A percentile compares a stretch with the other conserved stretches of the same genome.
Conservation (phyloP, 1,284 basidiomycete species). For the Fistulina hepatica region DNA sequence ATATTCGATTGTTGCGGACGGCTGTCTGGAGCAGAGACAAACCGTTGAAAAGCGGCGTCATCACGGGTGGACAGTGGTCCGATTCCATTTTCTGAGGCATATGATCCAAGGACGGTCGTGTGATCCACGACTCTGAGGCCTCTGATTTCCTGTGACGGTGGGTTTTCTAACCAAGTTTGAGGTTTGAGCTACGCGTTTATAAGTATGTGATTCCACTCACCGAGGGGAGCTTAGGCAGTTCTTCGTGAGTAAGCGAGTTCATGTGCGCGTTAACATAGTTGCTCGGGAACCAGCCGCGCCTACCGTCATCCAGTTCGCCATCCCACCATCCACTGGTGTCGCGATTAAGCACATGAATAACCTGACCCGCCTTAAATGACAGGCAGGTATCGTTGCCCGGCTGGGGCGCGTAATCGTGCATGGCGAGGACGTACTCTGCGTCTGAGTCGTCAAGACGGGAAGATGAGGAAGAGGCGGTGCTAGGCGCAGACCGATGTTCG, state of each 20-base stretch:
- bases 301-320: constrained; percentile 70
- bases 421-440: constrained; percentile 74
- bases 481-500: too few relatives aligned
- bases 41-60: constrained; percentile 74
- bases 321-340: constrained; percentile 98
- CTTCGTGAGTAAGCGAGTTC: constrained; percentile 38
- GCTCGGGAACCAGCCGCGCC: constrained; percentile 98
- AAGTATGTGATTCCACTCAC: too few relatives aligned
- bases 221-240: too few relatives aligned
- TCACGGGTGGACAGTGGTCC: constrained; percentile 56
- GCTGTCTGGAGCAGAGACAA: constrained; percentile 80
- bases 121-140: constrained; percentile 22
- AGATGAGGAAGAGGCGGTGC: too few relatives aligned
- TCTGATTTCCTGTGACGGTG: constrained; percentile 41
- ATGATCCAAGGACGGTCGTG: not conserved
- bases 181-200: too few relatives aligned
- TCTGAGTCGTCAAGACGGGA: too few relatives aligned
- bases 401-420: constrained; percentile 78
- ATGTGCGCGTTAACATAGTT: constrained; percentile 67
- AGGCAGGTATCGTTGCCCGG: constrained; percentile 73
- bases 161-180: too few relatives aligned
- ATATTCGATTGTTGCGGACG: constrained; percentile 62
- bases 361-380: constrained; percentile 79
- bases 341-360: constrained; percentile 81
- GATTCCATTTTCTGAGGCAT: not conserved